A percentile compares a stretch with the other conserved stretches of the same genome.
phyloP scores from a whole-genome alignment of 305 asterid species.

The Fraxinus platypoda region DNA sequence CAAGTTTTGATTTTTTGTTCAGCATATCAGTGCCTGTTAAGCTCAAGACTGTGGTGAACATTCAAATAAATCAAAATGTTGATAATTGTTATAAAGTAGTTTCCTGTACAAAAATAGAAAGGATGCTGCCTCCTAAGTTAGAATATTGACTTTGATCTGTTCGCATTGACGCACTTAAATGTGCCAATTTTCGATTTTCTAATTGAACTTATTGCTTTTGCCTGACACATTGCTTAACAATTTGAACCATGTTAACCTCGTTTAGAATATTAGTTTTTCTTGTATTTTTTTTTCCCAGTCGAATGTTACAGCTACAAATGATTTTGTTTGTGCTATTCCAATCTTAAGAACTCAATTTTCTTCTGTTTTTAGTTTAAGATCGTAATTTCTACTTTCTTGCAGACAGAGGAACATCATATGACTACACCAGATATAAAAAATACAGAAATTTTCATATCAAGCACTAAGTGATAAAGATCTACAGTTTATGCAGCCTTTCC shows the following conservation, averaged over 20 bases:
- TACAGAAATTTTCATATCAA: neutral
- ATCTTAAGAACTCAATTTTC: neutral
- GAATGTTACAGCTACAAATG: neutral
- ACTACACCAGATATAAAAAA: neutral
- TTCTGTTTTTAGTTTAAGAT: neutral
- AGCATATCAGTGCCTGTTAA: neutral
- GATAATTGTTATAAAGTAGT: neutral
- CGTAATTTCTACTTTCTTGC: neutral
- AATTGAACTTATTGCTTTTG: neutral
- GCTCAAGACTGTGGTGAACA: neutral
- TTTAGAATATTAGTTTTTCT: neutral
- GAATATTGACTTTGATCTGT: neutral
- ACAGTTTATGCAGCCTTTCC: neutral
- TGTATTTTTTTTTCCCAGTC: neutral
- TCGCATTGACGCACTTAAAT: neutral
- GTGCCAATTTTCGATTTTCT: neutral
- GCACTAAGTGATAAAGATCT: neutral
- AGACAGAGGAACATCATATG: neutral
- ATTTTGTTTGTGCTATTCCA: neutral
- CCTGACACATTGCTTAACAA: neutral
- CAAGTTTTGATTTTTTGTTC: neutral
- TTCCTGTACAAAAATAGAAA: neutral
- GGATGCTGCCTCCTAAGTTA: neutral
- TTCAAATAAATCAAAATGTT: neutral
- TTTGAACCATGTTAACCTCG: neutral